phyloP scores from a whole-genome alignment of 495 filamentous ascomycete species.

The Xylona heveae region DNA sequence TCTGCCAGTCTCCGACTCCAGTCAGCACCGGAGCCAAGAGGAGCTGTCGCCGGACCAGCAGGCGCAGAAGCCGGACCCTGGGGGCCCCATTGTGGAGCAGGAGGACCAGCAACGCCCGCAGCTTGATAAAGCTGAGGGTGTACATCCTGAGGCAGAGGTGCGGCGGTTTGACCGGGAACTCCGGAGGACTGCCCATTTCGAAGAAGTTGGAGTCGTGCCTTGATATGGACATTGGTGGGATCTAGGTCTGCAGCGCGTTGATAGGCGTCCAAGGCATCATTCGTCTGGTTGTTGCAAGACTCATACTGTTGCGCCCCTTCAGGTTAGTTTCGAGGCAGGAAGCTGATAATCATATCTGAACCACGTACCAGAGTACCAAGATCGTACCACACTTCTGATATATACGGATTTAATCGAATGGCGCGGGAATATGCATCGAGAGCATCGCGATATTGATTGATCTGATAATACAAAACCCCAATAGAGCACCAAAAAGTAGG shows the following conservation, averaged over 20 bases:
- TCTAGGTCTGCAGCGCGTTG: conserved; percentile 87
- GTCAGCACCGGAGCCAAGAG: conserved; percentile 33
- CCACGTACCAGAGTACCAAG: conserved; percentile 83
- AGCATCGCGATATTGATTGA: conserved; percentile 98
- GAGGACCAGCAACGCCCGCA: conserved; percentile 34
- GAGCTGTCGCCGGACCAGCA: conserved; percentile 36
- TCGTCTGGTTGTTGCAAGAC: conserved; percentile 96
- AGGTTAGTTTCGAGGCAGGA: conserved; percentile 9
- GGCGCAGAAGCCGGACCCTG: conserved; percentile 35
- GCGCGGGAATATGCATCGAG: conserved; percentile 96
- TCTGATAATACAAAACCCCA: conserved; percentile 97
- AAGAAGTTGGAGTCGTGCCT: conserved; percentile 75
- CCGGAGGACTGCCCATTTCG: conserved; percentile 51
- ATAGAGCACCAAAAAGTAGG: conserved; percentile 99
- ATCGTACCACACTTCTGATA: conserved; percentile 99
- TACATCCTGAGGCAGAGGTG: conserved; percentile 63
- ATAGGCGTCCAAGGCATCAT: conserved; percentile 90
- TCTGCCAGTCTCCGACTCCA: conserved; percentile 66
- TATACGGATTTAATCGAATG: conserved; percentile 94
- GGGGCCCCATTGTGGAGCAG: conserved; percentile 66
- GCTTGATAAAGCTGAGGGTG: conserved; percentile 28
- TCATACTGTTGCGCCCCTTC: conserved; percentile 45
- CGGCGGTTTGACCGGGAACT: conserved; percentile 38
- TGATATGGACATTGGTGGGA: conserved; percentile 85
- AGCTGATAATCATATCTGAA: conserved; percentile 7